Percentiles rank a stretch among this genome's conserved stretches.
phyloP scores from a whole-genome alignment of 768 basidiomycete species.

The Peribolospora baueri region DNA sequence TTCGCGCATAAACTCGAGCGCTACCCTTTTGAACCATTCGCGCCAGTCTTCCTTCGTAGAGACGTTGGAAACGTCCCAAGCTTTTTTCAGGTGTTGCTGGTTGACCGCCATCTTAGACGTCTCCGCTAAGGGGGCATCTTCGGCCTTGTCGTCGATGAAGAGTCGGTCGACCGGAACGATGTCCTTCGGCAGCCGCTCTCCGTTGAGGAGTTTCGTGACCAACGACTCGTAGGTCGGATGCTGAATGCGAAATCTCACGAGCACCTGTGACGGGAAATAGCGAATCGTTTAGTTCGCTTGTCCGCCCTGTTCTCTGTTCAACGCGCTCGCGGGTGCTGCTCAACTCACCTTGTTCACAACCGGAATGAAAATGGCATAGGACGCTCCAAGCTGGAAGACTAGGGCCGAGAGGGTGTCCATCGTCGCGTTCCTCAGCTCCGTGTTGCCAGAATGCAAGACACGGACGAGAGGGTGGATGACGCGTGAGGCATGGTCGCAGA shows the following conservation, averaged over 20 bases:
- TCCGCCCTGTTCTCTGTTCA: too few species aligned
- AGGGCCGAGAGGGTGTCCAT: slow-evolving; percentile 85
- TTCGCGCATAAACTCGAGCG: slow-evolving; percentile 91
- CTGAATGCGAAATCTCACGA: slow-evolving; percentile 47
- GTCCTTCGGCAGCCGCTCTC: slow-evolving; percentile 77
- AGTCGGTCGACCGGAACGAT: slow-evolving; percentile 19
- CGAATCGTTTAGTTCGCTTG: too few species aligned
- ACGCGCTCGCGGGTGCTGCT: too few species aligned
- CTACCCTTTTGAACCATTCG: slow-evolving; percentile 81
- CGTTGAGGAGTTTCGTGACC: slow-evolving; percentile 65
- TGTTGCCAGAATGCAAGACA: slow-evolving; percentile 33
- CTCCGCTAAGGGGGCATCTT: slow-evolving; percentile 32
- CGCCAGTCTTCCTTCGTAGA: slow-evolving; percentile 50
- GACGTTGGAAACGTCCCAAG: slow-evolving; percentile 53
- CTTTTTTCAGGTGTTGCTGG: slow-evolving; percentile 86
- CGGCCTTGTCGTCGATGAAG: slow-evolving; percentile 11
- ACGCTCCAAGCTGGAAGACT: slow-evolving; percentile 76
- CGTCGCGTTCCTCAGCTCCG: slow-evolving; percentile 54
- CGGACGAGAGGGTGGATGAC: slow-evolving; percentile 88
- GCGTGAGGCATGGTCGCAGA: slow-evolving; percentile 87
- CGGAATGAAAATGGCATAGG: slow-evolving; percentile 92
- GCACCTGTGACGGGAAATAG: slow-evolving; percentile 27
- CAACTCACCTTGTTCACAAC: slow-evolving; percentile 69
- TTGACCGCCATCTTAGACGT: slow-evolving; percentile 77
- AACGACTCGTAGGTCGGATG: slow-evolving; percentile 71